Evolutionary conservation across 495 filamentous ascomycete genomes (phyloP).

Genomic region (Aspergillus avenaceus): DNA sequence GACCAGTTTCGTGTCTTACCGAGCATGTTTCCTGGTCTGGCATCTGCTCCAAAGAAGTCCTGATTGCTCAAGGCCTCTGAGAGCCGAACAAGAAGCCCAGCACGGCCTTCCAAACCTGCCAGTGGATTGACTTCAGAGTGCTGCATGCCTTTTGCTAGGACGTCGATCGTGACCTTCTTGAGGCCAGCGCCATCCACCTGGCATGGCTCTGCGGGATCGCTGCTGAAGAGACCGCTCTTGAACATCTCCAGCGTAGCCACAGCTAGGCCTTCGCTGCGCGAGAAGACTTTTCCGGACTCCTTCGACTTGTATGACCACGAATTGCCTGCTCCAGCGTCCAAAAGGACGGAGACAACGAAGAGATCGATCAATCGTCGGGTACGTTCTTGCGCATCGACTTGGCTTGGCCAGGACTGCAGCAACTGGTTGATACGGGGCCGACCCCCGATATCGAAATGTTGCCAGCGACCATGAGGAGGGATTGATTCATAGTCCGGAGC

Average conservation of each 20-base stretch:
- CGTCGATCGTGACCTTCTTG: constrained; percentile 67
- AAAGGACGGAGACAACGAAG: constrained; percentile 63
- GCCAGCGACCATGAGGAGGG: constrained; percentile 67
- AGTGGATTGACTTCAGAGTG: constrained; percentile 77
- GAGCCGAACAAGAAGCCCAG: constrained; percentile 73
- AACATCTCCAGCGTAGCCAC: constrained; percentile 98
- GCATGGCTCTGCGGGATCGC: constrained; percentile 71
- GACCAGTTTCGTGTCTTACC: constrained; percentile 50
- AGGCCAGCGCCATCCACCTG: constrained; percentile 86
- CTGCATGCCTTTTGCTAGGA: constrained; percentile 77
- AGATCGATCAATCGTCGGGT: constrained; percentile 63
- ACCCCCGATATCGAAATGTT: constrained; percentile 69
- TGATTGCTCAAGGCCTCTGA: constrained; percentile 73
- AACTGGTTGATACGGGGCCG: constrained; percentile 62
- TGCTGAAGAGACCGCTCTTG: constrained; percentile 88
- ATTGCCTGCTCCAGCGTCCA: constrained; percentile 64
- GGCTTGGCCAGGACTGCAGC: constrained; percentile 59
- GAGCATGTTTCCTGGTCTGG: constrained; percentile 89
- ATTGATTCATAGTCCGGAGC: constrained; percentile 81
- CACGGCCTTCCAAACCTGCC: constrained; percentile 81
- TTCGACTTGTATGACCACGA: constrained; percentile 81
- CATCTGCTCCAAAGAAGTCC: constrained; percentile 81
- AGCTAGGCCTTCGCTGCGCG: constrained; percentile 86
- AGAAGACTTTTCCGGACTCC: constrained; percentile 80
- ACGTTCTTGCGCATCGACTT: constrained; percentile 57